Evolutionary conservation across 2,329 filamentous ascomycete genomes (phyloP), one percentile per base, ranked within the genome.

Genomic region (Curvularia sp.): DNA sequence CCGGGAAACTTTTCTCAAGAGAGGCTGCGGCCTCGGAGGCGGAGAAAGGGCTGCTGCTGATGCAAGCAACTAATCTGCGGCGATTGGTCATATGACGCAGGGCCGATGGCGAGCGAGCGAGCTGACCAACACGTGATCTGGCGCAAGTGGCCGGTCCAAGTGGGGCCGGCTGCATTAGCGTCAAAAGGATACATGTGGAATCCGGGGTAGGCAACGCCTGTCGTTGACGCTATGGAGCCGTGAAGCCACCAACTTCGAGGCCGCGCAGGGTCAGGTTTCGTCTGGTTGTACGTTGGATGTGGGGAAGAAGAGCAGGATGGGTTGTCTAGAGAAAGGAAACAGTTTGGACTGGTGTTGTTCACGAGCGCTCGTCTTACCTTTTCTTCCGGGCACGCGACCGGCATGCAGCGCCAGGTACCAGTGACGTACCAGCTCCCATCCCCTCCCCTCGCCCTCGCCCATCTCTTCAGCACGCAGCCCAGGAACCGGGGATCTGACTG

Each of bases 11-110:
- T 71, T 71, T 61, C 59, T 63, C 55, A 53, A 65, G 58, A 59
- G 49, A 60, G 60, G 38, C 43, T 60, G 63, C 68, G 71, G 64
- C 67, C 61, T 72, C 69, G 70, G 71, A 68, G 66, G 71, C 66
- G 58, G 55, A 57, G 59, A 71, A 67, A 59, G 49, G 53, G 60
- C 54, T 47, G 41, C 46, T 54, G 47, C 53, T 56, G 49, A 57
- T 50, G 50, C 45, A 53, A 52, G 53, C 54, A 54, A 36, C 54
- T 36, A 39, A 30, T 46, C 39, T 25, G 55, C 51, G 53, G 51
- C 45, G 57, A 63, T 63, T 63, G 57, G 60, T 60, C 57, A 60
- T 57, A 25, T 50, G 42, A 56, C 32, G 3, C 36, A 46, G 49
- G 39, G 36, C 41, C 19, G 42, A 45, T 52, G 47, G 28, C 49